Percentiles rank a stretch among this genome's conserved stretches.
Conservation (phyloP, 2,329 filamentous ascomycete genomes). For the Gaeumannomyces sp. region DNA sequence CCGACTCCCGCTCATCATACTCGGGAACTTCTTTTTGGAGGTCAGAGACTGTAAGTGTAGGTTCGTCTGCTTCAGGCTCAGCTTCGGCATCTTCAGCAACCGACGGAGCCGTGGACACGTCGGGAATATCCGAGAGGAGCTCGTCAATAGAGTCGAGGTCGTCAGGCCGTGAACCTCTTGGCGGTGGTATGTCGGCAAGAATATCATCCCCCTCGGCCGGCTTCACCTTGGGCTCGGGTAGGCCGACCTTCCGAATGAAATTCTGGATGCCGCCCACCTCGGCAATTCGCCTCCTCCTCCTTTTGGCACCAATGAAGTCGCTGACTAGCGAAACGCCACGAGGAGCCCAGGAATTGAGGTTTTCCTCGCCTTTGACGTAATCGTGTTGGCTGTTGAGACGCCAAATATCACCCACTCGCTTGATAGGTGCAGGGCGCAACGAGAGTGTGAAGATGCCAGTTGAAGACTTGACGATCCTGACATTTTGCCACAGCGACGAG, state of each 20-base stretch:
- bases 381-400: slow-evolving; percentile 91
- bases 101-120: slow-evolving; percentile 30
- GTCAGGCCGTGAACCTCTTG: slow-evolving; percentile 29
- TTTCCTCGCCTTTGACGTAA: slow-evolving; percentile 94
- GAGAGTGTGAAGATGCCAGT: slow-evolving; percentile 81
- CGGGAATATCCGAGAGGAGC: slow-evolving; percentile 51
- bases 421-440: slow-evolving; percentile 82
- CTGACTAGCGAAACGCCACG: slow-evolving; percentile 85
- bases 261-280: slow-evolving; percentile 74
- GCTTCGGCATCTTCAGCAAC: slow-evolving; percentile 15
- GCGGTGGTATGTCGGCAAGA: slow-evolving; percentile 25
- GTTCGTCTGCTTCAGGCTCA: slow-evolving; percentile 20
- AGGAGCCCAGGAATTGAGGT: slow-evolving; percentile 76
- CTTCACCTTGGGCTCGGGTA: slow-evolving; percentile 34
- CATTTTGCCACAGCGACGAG: slow-evolving; percentile 76
- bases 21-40: slow-evolving; percentile 26
- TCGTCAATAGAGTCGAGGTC: slow-evolving; percentile 50
- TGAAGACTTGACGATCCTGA: slow-evolving; percentile 79
- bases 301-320: slow-evolving; percentile 73
- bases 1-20: slow-evolving; percentile 39
- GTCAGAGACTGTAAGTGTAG: slow-evolving; percentile 13
- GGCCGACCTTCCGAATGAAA: slow-evolving; percentile 53
- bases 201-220: slow-evolving; percentile 28
- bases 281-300: slow-evolving; percentile 64
- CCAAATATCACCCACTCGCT: slow-evolving; percentile 89